Evolutionary conservation across 2,329 filamentous ascomycete genomes (phyloP).

Genomic region (Furcasterigmium sp.): DNA sequence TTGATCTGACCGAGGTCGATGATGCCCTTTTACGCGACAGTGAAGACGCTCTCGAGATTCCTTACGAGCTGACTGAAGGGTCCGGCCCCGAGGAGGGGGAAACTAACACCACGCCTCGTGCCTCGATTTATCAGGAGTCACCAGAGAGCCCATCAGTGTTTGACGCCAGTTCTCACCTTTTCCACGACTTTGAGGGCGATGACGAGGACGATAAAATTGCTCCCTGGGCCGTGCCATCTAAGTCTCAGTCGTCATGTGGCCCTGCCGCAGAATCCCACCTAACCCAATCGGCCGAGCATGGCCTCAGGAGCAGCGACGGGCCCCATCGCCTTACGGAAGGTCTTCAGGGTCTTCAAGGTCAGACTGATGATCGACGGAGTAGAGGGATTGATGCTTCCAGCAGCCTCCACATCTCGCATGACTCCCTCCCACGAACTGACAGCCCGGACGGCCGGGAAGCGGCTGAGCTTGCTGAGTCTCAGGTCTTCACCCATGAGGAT

Average conservation of each 20-base stretch:
- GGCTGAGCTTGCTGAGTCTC: conserved; percentile 50
- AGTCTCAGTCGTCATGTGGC: background rate
- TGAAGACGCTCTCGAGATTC: conserved; percentile 51
- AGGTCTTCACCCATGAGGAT: conserved; percentile 71
- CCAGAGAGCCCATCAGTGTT: background rate
- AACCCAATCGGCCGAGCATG: background rate
- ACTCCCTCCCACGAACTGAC: background rate
- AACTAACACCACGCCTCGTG: conserved; percentile 46
- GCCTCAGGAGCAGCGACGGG: no score
- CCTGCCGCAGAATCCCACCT: background rate
- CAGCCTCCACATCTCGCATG: background rate
- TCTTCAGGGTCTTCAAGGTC: no score
- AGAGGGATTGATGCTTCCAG: background rate
- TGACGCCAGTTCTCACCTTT: background rate
- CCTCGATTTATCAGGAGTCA: conserved; percentile 38
- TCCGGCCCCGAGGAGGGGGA: conserved; percentile 26
- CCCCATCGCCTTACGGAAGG: no score
- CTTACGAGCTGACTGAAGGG: conserved; percentile 41
- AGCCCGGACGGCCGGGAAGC: background rate
- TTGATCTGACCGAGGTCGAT: conserved; percentile 25
- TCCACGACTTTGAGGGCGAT: background rate
- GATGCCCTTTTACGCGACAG: conserved; percentile 39
- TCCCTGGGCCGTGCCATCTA: background rate
- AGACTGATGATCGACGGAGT: no score
- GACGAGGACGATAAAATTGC: background rate